Evolutionary conservation across 345 rosid genomes (phyloP), one percentile per base, ranked within the genome.

Genomic region (Pelargonium nanum): DNA sequence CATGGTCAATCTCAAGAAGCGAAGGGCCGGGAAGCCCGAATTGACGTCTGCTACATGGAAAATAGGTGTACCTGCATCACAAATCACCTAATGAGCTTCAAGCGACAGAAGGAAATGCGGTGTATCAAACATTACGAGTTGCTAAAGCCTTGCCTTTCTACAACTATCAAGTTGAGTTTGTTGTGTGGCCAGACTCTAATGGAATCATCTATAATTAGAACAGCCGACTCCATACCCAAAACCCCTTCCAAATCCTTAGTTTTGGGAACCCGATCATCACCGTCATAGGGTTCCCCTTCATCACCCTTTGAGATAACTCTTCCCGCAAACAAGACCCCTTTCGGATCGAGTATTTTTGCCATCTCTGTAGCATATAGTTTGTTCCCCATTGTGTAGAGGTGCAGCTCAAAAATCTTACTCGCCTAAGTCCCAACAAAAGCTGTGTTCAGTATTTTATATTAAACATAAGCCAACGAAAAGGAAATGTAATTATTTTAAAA

Each of bases 331-430:
- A 93, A 68, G 58, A 71, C 77, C 61, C 99, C 97, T 53, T 74
- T 78, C 8, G 99, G 92, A 72, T 93, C 99, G 57, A 93, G 97
- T 76, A 93, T 81, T 74, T 87, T 93, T 59, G 99, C 99, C 97
- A 93, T 93, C 86, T 93, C 97, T 13, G 99, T 87, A 52, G 99
- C 99, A 74, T 93, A 93, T 20, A 90, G 75, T 78, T 84, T 93
- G 92, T 93, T 93, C 10, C 99, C 99, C 99, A 93, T 93, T 9
- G 99, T 93, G 70, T 87, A 93, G 74, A 93, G 94, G 80, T 93
- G 99, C 70, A 93, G 77, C 75, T 89, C 99, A 64, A 62, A 93
- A 54, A 90, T 74, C 76, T 90, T 84, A 71, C 97, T 83, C 63
- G 97, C 97, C 97, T 90, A 72, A 67, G 78, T 69, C 60, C 55